phyloP scores from a whole-genome alignment of 108 stramenopile species.

The Nitzschia inconspicua region DNA sequence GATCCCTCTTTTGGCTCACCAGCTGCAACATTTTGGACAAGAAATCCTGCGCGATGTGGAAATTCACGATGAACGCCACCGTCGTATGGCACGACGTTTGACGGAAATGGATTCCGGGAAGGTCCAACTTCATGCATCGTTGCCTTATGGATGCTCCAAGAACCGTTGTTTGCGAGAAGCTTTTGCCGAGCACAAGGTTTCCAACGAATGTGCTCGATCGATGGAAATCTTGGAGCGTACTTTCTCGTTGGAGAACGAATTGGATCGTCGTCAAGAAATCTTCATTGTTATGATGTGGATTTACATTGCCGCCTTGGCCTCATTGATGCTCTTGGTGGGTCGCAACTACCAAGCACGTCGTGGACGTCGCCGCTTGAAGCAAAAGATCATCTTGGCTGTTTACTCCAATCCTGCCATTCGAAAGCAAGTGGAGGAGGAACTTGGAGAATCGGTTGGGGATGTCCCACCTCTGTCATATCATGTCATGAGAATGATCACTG shows the following conservation, averaged over 20 bases:
- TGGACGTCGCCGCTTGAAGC: not conserved
- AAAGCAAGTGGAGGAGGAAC: slow-evolving; percentile 20
- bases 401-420: slow-evolving; percentile 26
- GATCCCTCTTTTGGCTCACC: slow-evolving; percentile 16
- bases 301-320: not conserved
- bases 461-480: slow-evolving; percentile 9
- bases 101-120: slow-evolving; percentile 27
- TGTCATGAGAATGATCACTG: not conserved
- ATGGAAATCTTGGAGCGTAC: slow-evolving; percentile 20
- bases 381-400: slow-evolving; percentile 18
- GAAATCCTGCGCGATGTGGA: not conserved
- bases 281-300: slow-evolving; percentile 7
- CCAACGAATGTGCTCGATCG: slow-evolving; percentile 12
- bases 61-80: slow-evolving; percentile 2
- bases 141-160: slow-evolving; percentile 19
- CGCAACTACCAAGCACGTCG: not conserved
- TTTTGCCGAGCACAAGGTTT: slow-evolving; percentile 7
- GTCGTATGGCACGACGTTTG: slow-evolving; percentile 42
- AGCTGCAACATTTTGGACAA: slow-evolving; percentile 11
- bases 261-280: slow-evolving; percentile 2
- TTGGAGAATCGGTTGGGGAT: slow-evolving; percentile 24
- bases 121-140: slow-evolving; percentile 9
- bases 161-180: slow-evolving; percentile 28
- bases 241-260: slow-evolving; percentile 2
- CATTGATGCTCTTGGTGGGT: not conserved